Evolutionary conservation across 2,329 filamentous ascomycete species (phyloP), one percentile per base, ranked within the genome.

Genomic region (Nectriaceae sp.): DNA sequence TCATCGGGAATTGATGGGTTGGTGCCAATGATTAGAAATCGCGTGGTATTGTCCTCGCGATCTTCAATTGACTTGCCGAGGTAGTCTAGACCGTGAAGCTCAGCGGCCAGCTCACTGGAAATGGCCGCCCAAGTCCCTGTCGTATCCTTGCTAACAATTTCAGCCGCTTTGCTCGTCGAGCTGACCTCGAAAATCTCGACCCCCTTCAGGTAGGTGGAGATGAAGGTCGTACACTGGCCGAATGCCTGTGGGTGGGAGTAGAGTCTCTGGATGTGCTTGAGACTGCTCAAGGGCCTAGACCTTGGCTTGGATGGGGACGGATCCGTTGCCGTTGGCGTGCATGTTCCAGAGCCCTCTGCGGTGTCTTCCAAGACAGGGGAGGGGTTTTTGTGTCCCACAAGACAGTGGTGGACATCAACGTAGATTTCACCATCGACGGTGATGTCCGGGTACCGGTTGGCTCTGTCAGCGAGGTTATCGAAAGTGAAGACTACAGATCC

Each of bases 201-300:
- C 38, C 82, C 82, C 58, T 84, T 85, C 53, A 96, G 80, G 60
- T 89, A 76, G 21, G 77, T 74, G 8, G 78, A 75, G 21, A 97
- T 79, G 70, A 96, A 96, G 8, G 65, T 70, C 38, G 85, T 84
- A 70, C 92, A 97, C 72, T 99, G 94, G 21, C 91, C 91, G 77
- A 94, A 96, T 21, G 91, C 94, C 71, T 99, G 94, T 10, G 93
- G 92, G 70, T 99, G 94, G 20, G 90, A 94, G 74, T 96, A 96
- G 35, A 99, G 71, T 62, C 87, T 86, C 59, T 78, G 81, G 62
- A 97, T 79, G 59, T 87, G 77, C 46, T 73, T 69, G 53, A 92
- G 69, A 54, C 74, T 71, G 43, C 65, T 61, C 33, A 79, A 60
- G 3, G 84, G 82, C 54, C 70, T 70, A 33, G 74, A 68, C 53